phyloP scores from a whole-genome alignment of 306 rosid genomes.

The Albizia julibrissin region DNA sequence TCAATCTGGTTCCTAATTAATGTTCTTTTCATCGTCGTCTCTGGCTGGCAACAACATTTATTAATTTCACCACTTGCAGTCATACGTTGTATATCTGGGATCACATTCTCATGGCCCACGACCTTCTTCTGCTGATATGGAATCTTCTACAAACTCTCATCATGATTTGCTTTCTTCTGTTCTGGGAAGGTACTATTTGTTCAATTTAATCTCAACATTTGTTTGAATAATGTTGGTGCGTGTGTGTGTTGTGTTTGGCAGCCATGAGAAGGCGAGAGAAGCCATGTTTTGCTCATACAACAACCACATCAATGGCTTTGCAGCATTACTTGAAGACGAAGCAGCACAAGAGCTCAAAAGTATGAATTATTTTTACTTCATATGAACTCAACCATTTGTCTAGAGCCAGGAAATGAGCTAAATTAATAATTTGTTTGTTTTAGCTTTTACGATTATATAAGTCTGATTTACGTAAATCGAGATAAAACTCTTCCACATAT shows the following conservation, averaged over 20 bases:
- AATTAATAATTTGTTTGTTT: too few species aligned
- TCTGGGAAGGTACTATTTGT: slow-evolving; percentile 28
- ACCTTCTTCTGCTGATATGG: slow-evolving; percentile 40
- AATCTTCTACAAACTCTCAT: slow-evolving; percentile 39
- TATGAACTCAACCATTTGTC: background rate
- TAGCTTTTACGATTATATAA: too few species aligned
- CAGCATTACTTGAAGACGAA: slow-evolving; percentile 56
- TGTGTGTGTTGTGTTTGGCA: slow-evolving; percentile 1
- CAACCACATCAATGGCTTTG: slow-evolving; percentile 62
- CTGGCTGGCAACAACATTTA: too few species aligned
- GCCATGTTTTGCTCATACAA: slow-evolving; percentile 62
- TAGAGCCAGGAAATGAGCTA: too few species aligned
- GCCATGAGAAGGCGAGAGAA: slow-evolving; percentile 41
- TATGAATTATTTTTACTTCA: slow-evolving; percentile 20
- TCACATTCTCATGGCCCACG: slow-evolving; percentile 35
- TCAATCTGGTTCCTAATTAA: background rate
- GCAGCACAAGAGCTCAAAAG: slow-evolving; percentile 54
- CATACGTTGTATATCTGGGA: slow-evolving; percentile 30
- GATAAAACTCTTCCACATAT: too few species aligned
- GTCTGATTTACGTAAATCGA: too few species aligned
- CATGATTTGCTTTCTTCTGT: slow-evolving; percentile 31
- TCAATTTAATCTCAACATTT: background rate
- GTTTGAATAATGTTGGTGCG: too few species aligned
- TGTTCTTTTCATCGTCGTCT: background rate
- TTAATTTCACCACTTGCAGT: background rate